phyloP scores from a whole-genome alignment of 192 early-diverging fungal species.

The Ambispora gerdemannii region DNA sequence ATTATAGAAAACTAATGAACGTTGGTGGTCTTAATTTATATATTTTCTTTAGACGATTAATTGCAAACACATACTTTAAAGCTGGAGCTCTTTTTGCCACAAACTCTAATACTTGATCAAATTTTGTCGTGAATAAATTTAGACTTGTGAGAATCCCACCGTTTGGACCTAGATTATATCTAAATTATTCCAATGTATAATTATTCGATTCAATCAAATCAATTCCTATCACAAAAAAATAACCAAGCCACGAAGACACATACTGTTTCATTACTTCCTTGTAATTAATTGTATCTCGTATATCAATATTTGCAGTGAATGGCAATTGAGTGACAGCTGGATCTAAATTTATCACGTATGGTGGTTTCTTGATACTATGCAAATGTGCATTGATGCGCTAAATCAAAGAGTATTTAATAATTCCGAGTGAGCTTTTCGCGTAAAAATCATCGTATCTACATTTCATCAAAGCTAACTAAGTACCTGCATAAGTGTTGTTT shows the following conservation, averaged over 20 bases:
- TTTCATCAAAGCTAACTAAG: too few species aligned
- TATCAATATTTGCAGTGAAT: conserved; percentile 95
- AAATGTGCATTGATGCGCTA: conserved; percentile 88
- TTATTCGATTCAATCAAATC: neutral
- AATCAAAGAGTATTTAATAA: neutral
- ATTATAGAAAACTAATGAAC: neutral
- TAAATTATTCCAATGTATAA: conserved; percentile 30
- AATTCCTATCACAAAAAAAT: neutral
- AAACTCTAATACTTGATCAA: conserved; percentile 92
- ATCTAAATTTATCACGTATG: conserved; percentile 93
- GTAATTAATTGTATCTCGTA: conserved; percentile 96
- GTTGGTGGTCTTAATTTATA: conserved; percentile 11
- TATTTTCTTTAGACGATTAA: neutral
- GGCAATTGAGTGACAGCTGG: conserved; percentile 85
- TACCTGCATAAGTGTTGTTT: conserved; percentile 96
- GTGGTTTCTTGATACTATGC: conserved; percentile 66
- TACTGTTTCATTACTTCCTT: conserved; percentile 98
- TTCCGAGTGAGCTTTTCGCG: neutral
- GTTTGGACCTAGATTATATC: conserved; percentile 93
- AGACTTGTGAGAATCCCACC: conserved; percentile 94
- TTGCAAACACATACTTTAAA: conserved; percentile 57
- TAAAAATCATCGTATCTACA: too few species aligned
- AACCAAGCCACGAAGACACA: conserved; percentile 7
- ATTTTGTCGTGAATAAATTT: conserved; percentile 97
- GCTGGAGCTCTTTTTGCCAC: conserved; percentile 72